Base-by-base conservation (phyloP, 2,329 filamentous ascomycete species). In the Aureobasidium sp. region DNA sequence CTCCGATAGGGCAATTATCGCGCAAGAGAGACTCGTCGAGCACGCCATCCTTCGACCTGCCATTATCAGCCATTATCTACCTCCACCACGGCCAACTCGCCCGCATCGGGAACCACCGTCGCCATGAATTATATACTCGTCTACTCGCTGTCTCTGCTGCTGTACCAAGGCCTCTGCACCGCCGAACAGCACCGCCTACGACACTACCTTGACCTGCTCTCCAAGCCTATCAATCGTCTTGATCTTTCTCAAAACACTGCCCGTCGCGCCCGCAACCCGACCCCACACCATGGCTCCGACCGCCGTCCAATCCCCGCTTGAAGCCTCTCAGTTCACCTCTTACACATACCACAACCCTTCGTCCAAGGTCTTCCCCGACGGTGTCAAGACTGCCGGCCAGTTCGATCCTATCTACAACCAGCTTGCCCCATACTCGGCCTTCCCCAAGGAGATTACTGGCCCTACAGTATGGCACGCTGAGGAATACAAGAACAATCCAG, bases 401-500 rank as follows among this genome's bases (percentile, higher is more conserved):
- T 86, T 89, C 67, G 78, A 83, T 29, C 89, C 90, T 1, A 73
- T 89, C 37, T 87, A 86, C 69, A 79, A 85, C 36, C 75, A 80
- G 9, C 74, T 93, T n/a, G 78, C 76, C 53, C 83, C 87, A 0
- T 93, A 90, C 72, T 78, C 81, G 0, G 79, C 81, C 16, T 93
- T 92, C 69, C 89, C 89, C 47, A 83, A 83, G 63, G 75, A 86
- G 63, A 90, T 92, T 71, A 79, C 79, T 0, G 89, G 89, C 11
- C 83, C 83, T 0, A 92, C 88, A 0, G 84, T 89, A 34, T 94
- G 90, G 90, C 79, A 81, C 59, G 79, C 82, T 5, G 81, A 84
- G 34, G 86, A 89, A 36, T 90, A 86, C 69, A 77, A 76, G 59
- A 73, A 81, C 65, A 78, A 81, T 67, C 84, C 86, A 0, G 85